Evolutionary conservation across 202 grass and related monocot species (phyloP), one percentile per base, ranked within the genome.

Genomic region (Panicum virgatum): DNA sequence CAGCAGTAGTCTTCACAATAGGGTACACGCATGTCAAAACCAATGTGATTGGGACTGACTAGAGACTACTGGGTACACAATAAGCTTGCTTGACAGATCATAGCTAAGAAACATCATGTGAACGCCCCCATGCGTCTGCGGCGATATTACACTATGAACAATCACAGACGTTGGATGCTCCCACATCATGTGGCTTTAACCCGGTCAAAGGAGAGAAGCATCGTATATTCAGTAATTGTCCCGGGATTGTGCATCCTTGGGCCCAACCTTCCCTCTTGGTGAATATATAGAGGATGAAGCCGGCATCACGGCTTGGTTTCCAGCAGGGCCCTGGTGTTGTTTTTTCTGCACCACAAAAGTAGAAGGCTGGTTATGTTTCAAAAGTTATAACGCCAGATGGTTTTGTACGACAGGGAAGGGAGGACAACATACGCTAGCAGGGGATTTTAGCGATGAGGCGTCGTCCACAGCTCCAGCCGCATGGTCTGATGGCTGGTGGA

Each of bases 401-500:
- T 34, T 68, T 44, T 8, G 3, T 48, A 9, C 6, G 5, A 48
- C 15, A 2, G 3, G 62, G 50, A 71, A 53, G 46, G 20, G 59
- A 26, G 42, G 5, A 78, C 66, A 71, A 1, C 87, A 84, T 75
- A 68, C 80, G 52, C 73, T 84, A 83, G 86, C 69, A 82, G 70
- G 74, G 42, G 72, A 86, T 59, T 91, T 86, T 6, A 75, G 42
- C 75, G 82, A 76, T 11, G 52, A 38, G 11, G 76, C 62, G 62
- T 91, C 76, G 22, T 91, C 94, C 48, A 67, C 61, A 87, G 76
- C 80, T 72, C 73, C 81, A 72, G 78, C 51, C 9, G 36, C n/a
- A 42, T 82, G 74, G 27, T 78, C 80, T 12, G 88, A 77, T 15
- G 86, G 80, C 64, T 90, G 88, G 73, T 89, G 91, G 68, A 97